Percentiles rank a stretch among this genome's conserved stretches.
Evolutionary conservation across 768 basidiomycete genomes (phyloP).

Genomic region (Leccinum disarticulatum): DNA sequence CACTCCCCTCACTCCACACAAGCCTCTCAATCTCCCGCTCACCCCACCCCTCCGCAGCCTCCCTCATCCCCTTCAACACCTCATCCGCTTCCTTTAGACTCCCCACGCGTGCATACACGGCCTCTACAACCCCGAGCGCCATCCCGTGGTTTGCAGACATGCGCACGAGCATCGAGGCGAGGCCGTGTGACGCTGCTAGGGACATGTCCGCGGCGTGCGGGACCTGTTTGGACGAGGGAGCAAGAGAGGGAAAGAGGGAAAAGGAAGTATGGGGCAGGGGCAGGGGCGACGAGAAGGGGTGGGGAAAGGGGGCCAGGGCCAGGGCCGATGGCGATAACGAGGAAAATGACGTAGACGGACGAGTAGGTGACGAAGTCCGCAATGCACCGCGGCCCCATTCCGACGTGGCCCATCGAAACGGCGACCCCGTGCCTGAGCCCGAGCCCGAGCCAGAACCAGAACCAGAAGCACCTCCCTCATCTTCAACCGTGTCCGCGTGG

Average conservation of each 20-base stretch:
- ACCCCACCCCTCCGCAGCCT: conserved; percentile 34
- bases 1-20: neutral
- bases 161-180: conserved; percentile 32
- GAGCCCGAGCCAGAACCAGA: neutral
- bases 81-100: conserved; percentile 41
- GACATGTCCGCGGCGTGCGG: conserved; percentile 16
- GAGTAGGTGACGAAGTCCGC: neutral
- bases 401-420: conserved; percentile 1
- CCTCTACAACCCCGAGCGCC: conserved; percentile 39
- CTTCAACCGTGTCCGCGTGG: neutral
- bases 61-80: conserved; percentile 38
- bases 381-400: neutral
- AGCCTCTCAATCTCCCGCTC: conserved; percentile 14
- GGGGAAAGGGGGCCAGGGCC: neutral
- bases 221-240: neutral
- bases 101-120: conserved; percentile 35
- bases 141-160: conserved; percentile 50
- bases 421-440: neutral
- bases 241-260: neutral
- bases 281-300: neutral
- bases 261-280: neutral
- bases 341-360: neutral
- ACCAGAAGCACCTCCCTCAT: neutral
- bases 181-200: conserved; percentile 26
- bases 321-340: neutral